These are phyloP conservation scores for Eimeria mitis DNA, from an alignment of 169 alveolate species.

Conservation along the genomic window DNA sequence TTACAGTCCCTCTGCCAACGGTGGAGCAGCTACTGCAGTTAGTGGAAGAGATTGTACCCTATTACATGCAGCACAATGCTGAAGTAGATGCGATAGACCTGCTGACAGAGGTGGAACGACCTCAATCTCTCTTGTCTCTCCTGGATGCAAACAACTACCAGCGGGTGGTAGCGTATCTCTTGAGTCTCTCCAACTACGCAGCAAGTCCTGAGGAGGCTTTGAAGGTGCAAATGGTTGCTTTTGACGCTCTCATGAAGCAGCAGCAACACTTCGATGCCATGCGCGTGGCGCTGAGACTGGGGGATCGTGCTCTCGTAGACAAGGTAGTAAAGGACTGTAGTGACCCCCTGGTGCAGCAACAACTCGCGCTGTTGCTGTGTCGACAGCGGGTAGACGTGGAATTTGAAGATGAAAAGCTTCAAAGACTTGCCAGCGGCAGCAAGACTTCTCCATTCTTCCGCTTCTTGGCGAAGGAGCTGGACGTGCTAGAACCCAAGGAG, in stretches of 20 bases:
- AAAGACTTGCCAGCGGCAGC: conserved; percentile 73
- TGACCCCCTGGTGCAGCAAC: conserved; percentile 71
- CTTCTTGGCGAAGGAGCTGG: conserved; percentile 84
- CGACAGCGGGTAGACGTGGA: conserved; percentile 79
- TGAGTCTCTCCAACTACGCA: conserved; percentile 86
- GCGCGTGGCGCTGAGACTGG: conserved; percentile 84
- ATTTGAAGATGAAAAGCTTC: conserved; percentile 76
- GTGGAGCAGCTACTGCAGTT: conserved; percentile 79
- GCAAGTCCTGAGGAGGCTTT: conserved; percentile 86
- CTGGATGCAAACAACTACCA: conserved; percentile 88
- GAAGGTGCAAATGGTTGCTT: conserved; percentile 83
- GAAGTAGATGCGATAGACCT: conserved; percentile 92
- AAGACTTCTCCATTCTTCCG: conserved; percentile 77
- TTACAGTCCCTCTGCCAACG: conserved; percentile 65
- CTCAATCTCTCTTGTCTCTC: conserved; percentile 86
- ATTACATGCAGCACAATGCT: conserved; percentile 90
- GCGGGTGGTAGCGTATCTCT: conserved; percentile 87
- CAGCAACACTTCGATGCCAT: conserved; percentile 84
- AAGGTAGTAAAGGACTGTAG: conserved; percentile 61
- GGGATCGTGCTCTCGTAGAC: conserved; percentile 54
- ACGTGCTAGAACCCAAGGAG: conserved; percentile 86
- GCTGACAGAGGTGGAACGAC: conserved; percentile 90
- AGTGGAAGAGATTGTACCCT: conserved; percentile 90
- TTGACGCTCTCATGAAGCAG: conserved; percentile 80
- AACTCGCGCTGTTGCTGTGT: conserved; percentile 76